Evolutionary conservation across 169 alveolate species (phyloP).

Genomic region (Cryptosporidium sp.): DNA sequence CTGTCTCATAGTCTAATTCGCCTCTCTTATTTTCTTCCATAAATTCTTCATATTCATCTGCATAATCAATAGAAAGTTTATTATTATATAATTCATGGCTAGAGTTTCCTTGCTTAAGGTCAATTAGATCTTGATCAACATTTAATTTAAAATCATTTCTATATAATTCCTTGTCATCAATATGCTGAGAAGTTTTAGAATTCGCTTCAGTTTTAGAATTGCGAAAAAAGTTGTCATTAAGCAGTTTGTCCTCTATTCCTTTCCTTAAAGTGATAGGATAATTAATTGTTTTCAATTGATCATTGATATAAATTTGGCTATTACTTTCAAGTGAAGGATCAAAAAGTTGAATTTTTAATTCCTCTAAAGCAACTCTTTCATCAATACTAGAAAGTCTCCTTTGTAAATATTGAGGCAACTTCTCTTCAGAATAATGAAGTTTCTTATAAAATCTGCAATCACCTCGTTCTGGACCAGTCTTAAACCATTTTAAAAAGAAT

Average conservation of each 20-base stretch:
- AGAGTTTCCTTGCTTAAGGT: not conserved
- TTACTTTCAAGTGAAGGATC: constrained; percentile 25
- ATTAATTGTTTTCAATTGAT: not conserved
- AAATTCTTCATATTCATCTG: not conserved
- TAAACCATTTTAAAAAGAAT: not conserved
- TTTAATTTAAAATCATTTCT: not conserved
- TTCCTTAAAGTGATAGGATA: constrained; percentile 11
- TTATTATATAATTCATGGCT: not conserved
- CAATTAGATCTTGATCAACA: not conserved
- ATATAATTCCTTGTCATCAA: not conserved
- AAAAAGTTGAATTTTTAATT: constrained; percentile 36
- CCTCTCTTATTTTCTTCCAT: not conserved
- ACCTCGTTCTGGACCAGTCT: not conserved
- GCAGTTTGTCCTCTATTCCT: not conserved
- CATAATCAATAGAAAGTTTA: not conserved
- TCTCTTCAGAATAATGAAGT: constrained; percentile 41
- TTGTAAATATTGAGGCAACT: constrained; percentile 6
- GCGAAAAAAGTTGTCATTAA: not conserved
- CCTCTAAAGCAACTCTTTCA: not conserved
- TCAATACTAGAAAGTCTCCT: constrained; percentile 12
- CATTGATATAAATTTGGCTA: constrained; percentile 19
- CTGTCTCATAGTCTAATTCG: not conserved
- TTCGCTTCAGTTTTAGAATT: not conserved
- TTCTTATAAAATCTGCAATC: not conserved
- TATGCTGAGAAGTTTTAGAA: not conserved